Percentiles rank a stretch among this genome's conserved stretches.
These are phyloP conservation scores for Mycosarcoma mackinlayi DNA, from an alignment of 1,284 basidiomycete genomes.

Conservation along the genomic window DNA sequence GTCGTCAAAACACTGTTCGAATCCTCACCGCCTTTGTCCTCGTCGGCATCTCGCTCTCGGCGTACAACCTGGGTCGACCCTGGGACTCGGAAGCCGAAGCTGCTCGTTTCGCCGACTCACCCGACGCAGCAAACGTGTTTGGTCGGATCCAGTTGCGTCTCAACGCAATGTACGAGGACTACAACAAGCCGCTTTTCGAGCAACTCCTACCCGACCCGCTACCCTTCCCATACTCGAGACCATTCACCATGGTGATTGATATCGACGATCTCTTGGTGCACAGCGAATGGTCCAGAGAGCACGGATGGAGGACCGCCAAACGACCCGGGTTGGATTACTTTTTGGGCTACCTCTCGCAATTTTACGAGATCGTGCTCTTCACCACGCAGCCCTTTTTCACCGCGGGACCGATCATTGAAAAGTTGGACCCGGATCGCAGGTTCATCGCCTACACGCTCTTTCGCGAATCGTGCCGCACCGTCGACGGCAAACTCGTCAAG, in stretches of 20 bases:
- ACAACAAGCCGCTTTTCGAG: constrained; percentile 79
- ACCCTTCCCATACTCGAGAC: constrained; percentile 85
- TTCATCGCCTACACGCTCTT: constrained; percentile 89
- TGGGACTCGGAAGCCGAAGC: constrained; percentile 67
- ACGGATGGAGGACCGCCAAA: constrained; percentile 71
- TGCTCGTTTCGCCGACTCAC: constrained; percentile 33
- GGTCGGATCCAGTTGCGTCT: constrained; percentile 59
- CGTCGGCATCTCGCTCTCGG: constrained; percentile 46
- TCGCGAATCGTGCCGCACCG: constrained; percentile 74
- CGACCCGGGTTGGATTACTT: constrained; percentile 98
- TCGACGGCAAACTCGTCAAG: constrained; percentile 71
- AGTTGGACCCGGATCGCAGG: constrained; percentile 92
- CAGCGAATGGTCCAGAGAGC: constrained; percentile 78
- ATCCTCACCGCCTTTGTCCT: constrained; percentile 46
- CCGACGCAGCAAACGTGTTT: constrained; percentile 49
- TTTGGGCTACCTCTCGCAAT: constrained; percentile 93
- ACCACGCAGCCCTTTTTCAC: constrained; percentile 91
- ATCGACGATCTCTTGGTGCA: constrained; percentile 91
- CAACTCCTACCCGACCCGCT: constrained; percentile 89
- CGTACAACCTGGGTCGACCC: constrained; percentile 62
- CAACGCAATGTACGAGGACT: constrained; percentile 52
- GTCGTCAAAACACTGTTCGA: constrained; percentile 57
- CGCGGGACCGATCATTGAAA: constrained; percentile 87
- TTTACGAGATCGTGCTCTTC: constrained; percentile 97
- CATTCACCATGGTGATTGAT: constrained; percentile 90